These are phyloP conservation scores for Claviceps pazoutovae DNA, from an alignment of 2,329 filamentous ascomycete genomes.

Conservation along the genomic window DNA sequence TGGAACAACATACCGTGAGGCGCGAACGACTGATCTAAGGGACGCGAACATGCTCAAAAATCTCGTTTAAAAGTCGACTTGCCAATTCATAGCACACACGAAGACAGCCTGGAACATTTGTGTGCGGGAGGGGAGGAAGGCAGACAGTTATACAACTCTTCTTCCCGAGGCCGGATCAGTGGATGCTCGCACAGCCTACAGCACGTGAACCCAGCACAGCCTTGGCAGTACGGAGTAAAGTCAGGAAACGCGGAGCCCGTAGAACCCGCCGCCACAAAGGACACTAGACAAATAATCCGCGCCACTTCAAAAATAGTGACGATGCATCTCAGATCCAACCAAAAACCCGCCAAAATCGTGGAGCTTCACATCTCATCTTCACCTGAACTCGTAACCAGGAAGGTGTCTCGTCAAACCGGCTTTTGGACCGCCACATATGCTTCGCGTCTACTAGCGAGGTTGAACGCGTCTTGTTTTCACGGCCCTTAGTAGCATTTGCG, in stretches of 20 bases:
- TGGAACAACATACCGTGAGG: constrained; percentile 1
- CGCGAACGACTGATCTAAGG: background rate
- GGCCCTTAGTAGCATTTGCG: background rate
- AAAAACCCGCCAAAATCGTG: background rate
- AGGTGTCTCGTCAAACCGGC: background rate
- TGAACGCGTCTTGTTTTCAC: background rate
- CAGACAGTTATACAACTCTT: no score
- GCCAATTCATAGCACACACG: no score
- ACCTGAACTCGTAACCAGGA: background rate
- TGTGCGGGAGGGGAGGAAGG: no score
- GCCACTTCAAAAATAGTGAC: constrained; percentile 3
- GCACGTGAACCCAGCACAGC: no score
- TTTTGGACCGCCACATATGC: background rate
- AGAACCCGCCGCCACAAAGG: background rate
- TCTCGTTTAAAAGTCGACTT: background rate
- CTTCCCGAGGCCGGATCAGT: no score
- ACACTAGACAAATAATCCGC: constrained; percentile 7
- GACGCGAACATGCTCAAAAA: background rate
- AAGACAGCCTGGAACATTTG: no score
- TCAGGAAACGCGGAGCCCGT: background rate
- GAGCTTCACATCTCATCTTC: background rate
- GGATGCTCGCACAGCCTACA: no score
- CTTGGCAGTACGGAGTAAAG: background rate
- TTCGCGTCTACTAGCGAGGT: background rate
- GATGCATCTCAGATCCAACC: background rate